Evolutionary conservation across 2,329 filamentous ascomycete genomes (phyloP).

Genomic region (Ceratocystis lukuohia): DNA sequence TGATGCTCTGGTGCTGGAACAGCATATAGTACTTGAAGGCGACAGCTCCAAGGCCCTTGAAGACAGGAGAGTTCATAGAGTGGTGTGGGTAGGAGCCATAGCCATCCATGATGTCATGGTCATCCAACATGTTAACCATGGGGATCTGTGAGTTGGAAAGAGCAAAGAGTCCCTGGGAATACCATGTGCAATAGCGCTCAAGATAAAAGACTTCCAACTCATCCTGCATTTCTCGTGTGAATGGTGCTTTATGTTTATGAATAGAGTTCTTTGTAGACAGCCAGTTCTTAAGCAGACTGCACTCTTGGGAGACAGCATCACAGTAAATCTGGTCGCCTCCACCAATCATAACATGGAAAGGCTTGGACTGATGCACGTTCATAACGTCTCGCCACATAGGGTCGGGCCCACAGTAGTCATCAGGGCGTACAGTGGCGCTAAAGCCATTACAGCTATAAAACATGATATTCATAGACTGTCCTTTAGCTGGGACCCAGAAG

Average conservation of each 20-base stretch:
- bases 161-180: constrained; percentile 88
- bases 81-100: constrained; percentile 86
- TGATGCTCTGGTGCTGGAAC: constrained; percentile 88
- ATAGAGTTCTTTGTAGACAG: constrained; percentile 63
- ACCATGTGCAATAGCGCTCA: constrained; percentile 83
- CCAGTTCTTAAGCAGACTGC: constrained; percentile 70
- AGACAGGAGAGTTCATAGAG: constrained; percentile 83
- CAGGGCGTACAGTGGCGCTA: constrained; percentile 61
- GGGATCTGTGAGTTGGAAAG: constrained; percentile 88
- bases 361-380: constrained; percentile 77
- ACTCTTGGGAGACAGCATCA: constrained; percentile 65
- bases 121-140: constrained; percentile 97
- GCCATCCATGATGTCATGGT: constrained; percentile 84
- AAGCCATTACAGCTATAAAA: constrained; percentile 98
- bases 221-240: constrained; percentile 69
- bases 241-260: constrained; percentile 65
- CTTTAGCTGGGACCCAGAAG: constrained; percentile 84
- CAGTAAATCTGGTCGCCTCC: constrained; percentile 97
- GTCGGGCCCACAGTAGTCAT: constrained; percentile 80
- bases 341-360: constrained; percentile 97
- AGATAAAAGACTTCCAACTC: constrained; percentile 85
- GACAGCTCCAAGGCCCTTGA: constrained; percentile 75
- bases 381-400: constrained; percentile 94
- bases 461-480: constrained; percentile 94
- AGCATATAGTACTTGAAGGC: constrained; percentile 99